phyloP scores from a whole-genome alignment of 805 yeast genomes.

The Teunomyces funiuensis region DNA sequence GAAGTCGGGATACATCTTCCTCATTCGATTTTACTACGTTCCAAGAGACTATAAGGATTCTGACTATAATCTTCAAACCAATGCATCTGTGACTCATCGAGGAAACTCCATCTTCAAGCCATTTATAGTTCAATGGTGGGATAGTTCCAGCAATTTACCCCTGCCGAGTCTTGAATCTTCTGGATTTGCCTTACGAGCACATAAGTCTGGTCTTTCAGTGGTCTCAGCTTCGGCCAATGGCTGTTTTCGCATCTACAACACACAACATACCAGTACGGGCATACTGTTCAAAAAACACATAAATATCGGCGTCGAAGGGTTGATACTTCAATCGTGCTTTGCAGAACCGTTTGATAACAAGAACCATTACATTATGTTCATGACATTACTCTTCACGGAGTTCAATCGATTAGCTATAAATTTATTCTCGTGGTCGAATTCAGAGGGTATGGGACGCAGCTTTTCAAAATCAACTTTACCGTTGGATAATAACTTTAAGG shows the following conservation, averaged over 20 bases:
- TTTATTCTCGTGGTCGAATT: slow-evolving; percentile 42
- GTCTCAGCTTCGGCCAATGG: slow-evolving; percentile 39
- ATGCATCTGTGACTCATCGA: slow-evolving; percentile 7
- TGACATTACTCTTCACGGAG: slow-evolving; percentile 37
- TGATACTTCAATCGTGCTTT: slow-evolving; percentile 43
- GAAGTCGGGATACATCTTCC: slow-evolving; percentile 39
- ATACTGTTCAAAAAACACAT: slow-evolving; percentile 35
- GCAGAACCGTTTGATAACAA: slow-evolving; percentile 28
- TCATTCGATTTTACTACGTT: slow-evolving; percentile 39
- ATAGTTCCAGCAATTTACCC: slow-evolving; percentile 13
- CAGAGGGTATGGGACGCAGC: slow-evolving; percentile 29
- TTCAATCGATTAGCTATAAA: slow-evolving; percentile 35
- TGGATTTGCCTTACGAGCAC: slow-evolving; percentile 33
- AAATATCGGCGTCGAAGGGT: slow-evolving; percentile 43
- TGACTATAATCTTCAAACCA: slow-evolving; percentile 15
- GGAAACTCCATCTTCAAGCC: slow-evolving; percentile 34
- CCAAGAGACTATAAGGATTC: slow-evolving; percentile 30
- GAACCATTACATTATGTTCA: slow-evolving; percentile 32
- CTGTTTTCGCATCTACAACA: slow-evolving; percentile 37
- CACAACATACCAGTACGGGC: slow-evolving; percentile 37
- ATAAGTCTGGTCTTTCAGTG: slow-evolving; percentile 38
- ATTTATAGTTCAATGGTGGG: slow-evolving; percentile 54
- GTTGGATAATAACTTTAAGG: slow-evolving; percentile 35
- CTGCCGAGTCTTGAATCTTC: slow-evolving; percentile 19
- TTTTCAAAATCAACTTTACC: slow-evolving; percentile 40